phyloP scores from a whole-genome alignment of 108 stramenopile genomes.

The Cyclotella distinguenda region DNA sequence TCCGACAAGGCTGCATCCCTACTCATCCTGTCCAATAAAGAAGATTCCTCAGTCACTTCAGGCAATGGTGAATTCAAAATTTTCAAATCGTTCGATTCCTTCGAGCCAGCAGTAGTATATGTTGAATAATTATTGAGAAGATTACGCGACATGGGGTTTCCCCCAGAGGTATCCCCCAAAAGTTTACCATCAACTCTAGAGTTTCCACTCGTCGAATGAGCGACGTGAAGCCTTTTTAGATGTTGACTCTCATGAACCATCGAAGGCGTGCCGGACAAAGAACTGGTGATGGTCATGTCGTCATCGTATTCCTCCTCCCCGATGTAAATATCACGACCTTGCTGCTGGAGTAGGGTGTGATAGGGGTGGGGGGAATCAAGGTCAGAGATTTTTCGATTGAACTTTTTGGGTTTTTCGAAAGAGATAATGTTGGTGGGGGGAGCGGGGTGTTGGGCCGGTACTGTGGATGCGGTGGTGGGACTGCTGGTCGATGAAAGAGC shows the following conservation, averaged over 20 bases:
- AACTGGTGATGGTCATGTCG: slow-evolving; percentile 6
- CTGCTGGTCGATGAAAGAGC: neutral
- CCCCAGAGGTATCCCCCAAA: too few relatives aligned
- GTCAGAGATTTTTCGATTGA: neutral
- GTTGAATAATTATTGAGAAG: too few relatives aligned
- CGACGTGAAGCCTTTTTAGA: too few relatives aligned
- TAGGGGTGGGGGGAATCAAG: slow-evolving; percentile 9
- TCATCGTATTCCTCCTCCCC: slow-evolving; percentile 13
- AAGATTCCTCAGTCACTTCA: too few relatives aligned
- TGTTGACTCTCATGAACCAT: neutral
- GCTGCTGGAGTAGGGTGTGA: neutral
- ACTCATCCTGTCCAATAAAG: too few relatives aligned
- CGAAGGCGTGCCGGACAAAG: slow-evolving; percentile 2
- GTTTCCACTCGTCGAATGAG: too few relatives aligned
- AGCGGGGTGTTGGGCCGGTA: neutral
- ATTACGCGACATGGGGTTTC: too few relatives aligned
- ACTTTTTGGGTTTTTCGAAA: slow-evolving; percentile 12
- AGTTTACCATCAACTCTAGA: too few relatives aligned
- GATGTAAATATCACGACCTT: neutral
- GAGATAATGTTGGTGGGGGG: slow-evolving; percentile 16
- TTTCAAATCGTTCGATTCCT: too few relatives aligned
- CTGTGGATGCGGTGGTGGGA: neutral
- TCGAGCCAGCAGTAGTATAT: too few relatives aligned
- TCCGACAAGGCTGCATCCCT: too few relatives aligned
- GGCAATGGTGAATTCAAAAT: too few relatives aligned